Percentiles rank a stretch among this genome's conserved stretches.
Conservation (phyloP, 2,329 filamentous ascomycete genomes). For the Exophiala phaeomuriformis region DNA sequence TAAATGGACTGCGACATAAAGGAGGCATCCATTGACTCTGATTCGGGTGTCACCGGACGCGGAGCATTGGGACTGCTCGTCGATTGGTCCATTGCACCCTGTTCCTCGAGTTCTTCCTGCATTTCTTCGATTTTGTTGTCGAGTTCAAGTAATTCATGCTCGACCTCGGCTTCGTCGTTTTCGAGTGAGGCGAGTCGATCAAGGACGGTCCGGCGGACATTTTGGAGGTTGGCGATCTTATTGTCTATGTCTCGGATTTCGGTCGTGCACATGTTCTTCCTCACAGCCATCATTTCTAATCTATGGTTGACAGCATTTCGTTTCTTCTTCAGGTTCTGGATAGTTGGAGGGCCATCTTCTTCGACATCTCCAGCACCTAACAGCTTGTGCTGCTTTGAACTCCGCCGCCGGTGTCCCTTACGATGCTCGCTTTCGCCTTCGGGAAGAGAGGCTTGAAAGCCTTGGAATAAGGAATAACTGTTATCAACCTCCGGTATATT, state of each 20-base stretch:
- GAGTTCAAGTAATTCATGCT: constrained; percentile 66
- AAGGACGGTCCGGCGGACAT: constrained; percentile 85
- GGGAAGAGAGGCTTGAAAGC: constrained; percentile 85
- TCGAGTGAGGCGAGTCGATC: constrained; percentile 80
- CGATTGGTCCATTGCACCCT: constrained; percentile 29
- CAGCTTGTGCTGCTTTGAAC: constrained; percentile 68
- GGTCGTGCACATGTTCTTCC: constrained; percentile 95
- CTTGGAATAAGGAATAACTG: constrained; percentile 88
- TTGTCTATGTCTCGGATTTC: constrained; percentile 96
- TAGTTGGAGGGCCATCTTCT: constrained; percentile 55
- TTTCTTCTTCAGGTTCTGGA: constrained; percentile 71
- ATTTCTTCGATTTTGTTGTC: constrained; percentile 58
- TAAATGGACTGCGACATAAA: constrained; percentile 99
- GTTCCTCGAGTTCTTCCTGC: constrained; percentile 49
- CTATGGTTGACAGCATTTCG: constrained; percentile 72
- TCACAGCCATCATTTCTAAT: constrained; percentile 80
- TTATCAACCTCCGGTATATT: constrained; percentile 85
- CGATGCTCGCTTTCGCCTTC: constrained; percentile 57
- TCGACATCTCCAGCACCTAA: constrained; percentile 55
- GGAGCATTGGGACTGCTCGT: constrained; percentile 28
- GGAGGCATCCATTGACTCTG: constrained; percentile 45
- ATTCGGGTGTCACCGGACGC: constrained; percentile 42
- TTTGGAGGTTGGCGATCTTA: constrained; percentile 87
- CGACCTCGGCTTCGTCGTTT: constrained; percentile 80
- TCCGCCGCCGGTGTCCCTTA: constrained; percentile 60